Evolutionary conservation across 2,329 filamentous ascomycete genomes (phyloP).

Genomic region (Apiospora phragmitis): DNA sequence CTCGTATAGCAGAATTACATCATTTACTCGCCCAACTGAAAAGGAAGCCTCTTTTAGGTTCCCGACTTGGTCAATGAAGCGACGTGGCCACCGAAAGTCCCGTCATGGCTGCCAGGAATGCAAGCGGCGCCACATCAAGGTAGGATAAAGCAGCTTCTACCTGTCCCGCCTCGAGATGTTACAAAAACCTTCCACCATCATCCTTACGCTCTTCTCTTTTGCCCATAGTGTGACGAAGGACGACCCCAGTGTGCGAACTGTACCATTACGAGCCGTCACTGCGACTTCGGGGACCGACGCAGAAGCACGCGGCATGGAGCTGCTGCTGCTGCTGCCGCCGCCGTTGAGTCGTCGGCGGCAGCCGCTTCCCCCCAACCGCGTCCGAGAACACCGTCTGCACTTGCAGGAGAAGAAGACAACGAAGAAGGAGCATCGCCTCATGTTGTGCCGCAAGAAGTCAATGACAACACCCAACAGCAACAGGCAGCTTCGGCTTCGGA

Average conservation of each 20-base stretch:
- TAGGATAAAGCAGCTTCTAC: conserved; percentile 8
- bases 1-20: not conserved
- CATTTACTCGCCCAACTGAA: not conserved
- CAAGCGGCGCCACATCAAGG: conserved; percentile 35
- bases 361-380: not conserved
- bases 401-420: not conserved
- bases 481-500: not conserved
- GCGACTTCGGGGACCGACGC: conserved; percentile 22
- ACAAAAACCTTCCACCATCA: not conserved
- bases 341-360: conserved; percentile 9
- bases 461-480: not conserved
- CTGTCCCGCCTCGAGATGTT: not conserved
- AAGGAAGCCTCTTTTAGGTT: not conserved
- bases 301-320: not conserved
- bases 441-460: not conserved
- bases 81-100: conserved; percentile 34
- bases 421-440: not conserved
- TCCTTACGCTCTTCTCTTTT: not conserved
- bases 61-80: conserved; percentile 11
- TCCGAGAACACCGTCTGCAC: not conserved
- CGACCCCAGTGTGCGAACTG: conserved; percentile 30
- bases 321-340: not conserved
- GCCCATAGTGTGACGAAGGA: conserved; percentile 29
- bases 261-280: conserved; percentile 27
- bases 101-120: conserved; percentile 32